Evolutionary conservation across 306 rosid species (phyloP).

Genomic region (Glycine tomentella): DNA sequence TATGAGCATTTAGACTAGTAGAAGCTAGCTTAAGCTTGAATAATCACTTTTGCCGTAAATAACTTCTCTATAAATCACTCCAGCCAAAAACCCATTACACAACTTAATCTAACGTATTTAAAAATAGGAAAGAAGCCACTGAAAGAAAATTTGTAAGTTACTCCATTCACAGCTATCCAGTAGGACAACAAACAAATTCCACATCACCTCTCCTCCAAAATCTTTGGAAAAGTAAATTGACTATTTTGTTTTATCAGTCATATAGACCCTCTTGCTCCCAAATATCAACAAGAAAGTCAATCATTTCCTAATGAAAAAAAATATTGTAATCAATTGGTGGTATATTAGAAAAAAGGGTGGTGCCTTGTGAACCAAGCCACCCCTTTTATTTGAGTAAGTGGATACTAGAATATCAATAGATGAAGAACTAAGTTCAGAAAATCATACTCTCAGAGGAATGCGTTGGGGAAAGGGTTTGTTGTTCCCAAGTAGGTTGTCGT

Average conservation of each 20-base stretch:
- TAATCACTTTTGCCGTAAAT: not conserved
- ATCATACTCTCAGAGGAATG: conserved; percentile 83
- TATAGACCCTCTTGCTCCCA: conserved; percentile 91
- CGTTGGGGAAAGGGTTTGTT: conserved; percentile 71
- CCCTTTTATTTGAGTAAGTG: conserved; percentile 16
- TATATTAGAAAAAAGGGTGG: not conserved
- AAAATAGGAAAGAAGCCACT: not conserved
- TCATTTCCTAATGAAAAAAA: conserved; percentile 75
- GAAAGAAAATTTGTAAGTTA: not conserved
- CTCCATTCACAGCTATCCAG: conserved; percentile 36
- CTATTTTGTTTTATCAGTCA: conserved; percentile 60
- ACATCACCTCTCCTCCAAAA: conserved; percentile 7
- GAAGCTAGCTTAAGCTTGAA: too few relatives aligned
- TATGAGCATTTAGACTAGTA: too few relatives aligned
- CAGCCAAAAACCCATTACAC: conserved; percentile 3
- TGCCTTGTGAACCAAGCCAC: not conserved
- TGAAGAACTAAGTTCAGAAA: conserved; percentile 12
- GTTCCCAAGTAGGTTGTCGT: conserved; percentile 73
- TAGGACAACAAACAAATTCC: conserved; percentile 32
- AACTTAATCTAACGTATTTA: conserved; percentile 13
- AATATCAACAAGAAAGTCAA: conserved; percentile 75
- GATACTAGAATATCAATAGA: not conserved
- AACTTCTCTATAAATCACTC: conserved; percentile 4
- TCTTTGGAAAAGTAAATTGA: not conserved
- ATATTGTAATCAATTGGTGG: conserved; percentile 35